These are phyloP conservation scores for Xerocomellus intermedius DNA, from an alignment of 768 basidiomycete genomes.

Conservation along the genomic window DNA sequence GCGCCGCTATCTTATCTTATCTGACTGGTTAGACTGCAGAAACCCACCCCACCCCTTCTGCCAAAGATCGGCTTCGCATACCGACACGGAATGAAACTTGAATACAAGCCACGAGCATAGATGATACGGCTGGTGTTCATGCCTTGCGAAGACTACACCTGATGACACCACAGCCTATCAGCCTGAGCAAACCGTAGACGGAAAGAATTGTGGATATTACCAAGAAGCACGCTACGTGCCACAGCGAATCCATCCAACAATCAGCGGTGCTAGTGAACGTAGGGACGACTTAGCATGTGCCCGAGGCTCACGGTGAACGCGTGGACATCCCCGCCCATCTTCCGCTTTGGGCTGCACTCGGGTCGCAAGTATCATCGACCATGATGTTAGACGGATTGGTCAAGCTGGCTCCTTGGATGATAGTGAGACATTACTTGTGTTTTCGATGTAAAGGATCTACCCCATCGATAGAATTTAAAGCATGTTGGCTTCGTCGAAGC, in stretches of 20 bases:
- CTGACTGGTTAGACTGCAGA: neutral
- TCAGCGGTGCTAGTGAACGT: neutral
- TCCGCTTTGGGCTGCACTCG: neutral
- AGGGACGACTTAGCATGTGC: neutral
- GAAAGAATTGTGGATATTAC: neutral
- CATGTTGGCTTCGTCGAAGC: no score
- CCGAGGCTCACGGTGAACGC: neutral
- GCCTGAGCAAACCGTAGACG: neutral
- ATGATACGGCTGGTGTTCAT: neutral
- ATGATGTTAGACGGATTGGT: neutral
- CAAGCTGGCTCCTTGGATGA: neutral
- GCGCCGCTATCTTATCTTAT: conserved; percentile 27
- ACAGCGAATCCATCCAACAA: neutral
- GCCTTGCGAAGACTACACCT: neutral
- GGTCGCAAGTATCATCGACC: no score
- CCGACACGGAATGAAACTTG: neutral
- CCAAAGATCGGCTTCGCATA: neutral
- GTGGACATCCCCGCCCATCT: neutral
- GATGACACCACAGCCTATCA: neutral
- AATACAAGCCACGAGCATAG: neutral
- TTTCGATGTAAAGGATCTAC: neutral
- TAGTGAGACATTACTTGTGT: neutral
- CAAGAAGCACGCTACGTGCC: neutral
- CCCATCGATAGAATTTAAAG: neutral
- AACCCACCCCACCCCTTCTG: neutral